A percentile compares a stretch with the other conserved stretches of the same genome.
phyloP scores from a whole-genome alignment of 148 eudicot genomes.

The Amaranthus hypochondriacus region DNA sequence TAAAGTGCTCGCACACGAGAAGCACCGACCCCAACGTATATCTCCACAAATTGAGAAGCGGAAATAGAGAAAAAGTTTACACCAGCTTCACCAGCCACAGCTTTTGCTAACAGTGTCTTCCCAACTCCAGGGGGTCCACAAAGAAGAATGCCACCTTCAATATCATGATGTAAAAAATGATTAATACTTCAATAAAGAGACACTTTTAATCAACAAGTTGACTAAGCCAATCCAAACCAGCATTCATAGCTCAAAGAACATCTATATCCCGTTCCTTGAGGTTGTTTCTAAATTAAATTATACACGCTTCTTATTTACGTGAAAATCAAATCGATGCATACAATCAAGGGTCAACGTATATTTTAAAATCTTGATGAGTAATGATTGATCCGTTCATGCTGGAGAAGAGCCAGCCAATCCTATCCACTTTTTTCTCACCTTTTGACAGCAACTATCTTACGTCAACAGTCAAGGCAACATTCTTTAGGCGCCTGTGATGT shows the following conservation, averaged over 20 bases:
- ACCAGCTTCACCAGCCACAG: slow-evolving; percentile 99
- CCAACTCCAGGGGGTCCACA: slow-evolving; percentile 99
- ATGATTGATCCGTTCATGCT: too few relatives aligned
- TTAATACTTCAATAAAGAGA: background rate
- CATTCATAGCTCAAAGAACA: background rate
- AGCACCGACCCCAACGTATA: slow-evolving; percentile 98
- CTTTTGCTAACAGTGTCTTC: slow-evolving; percentile 90
- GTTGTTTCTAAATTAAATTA: background rate
- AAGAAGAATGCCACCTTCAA: slow-evolving; percentile 90
- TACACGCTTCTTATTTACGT: too few relatives aligned
- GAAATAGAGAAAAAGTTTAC: slow-evolving; percentile 94
- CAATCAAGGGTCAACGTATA: too few relatives aligned
- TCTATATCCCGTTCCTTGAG: background rate
- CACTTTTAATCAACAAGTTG: background rate
- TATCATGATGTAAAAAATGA: slow-evolving; percentile 4
- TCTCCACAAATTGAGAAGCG: slow-evolving; percentile 96
- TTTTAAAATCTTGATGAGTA: too few relatives aligned
- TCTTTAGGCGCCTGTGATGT: too few relatives aligned
- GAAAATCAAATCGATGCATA: too few relatives aligned
- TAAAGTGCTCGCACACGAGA: slow-evolving; percentile 93
- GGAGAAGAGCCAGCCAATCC: too few relatives aligned
- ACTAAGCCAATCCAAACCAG: background rate
- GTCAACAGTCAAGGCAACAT: too few relatives aligned
- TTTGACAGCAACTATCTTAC: too few relatives aligned
- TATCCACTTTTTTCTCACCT: too few relatives aligned